Evolutionary conservation across 441 rosid species (phyloP).

Genomic region (Corymbia citriodora): DNA sequence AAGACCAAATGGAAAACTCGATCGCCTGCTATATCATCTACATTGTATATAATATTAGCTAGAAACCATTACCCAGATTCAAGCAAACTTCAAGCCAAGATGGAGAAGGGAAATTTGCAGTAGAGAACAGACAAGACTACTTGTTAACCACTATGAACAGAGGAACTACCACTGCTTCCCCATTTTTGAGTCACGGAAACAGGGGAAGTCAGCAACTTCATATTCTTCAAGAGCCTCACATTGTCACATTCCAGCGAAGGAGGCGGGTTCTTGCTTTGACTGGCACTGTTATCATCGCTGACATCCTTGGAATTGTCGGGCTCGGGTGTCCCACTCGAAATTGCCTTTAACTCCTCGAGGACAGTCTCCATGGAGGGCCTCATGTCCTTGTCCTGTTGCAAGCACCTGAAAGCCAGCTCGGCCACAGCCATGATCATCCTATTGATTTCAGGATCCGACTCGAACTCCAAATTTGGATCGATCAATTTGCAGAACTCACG

Average conservation of each 20-base stretch:
- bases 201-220: slow-evolving; percentile 38
- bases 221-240: neutral
- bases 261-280: neutral
- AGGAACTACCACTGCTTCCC: slow-evolving; percentile 36
- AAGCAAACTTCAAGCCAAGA: neutral
- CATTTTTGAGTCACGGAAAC: slow-evolving; percentile 55
- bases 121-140: neutral
- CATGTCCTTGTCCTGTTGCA: neutral
- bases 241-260: neutral
- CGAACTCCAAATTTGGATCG: neutral
- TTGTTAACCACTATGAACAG: slow-evolving; percentile 20
- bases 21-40: neutral
- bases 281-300: neutral
- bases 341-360: neutral
- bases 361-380: neutral
- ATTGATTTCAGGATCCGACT: neutral
- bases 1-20: neutral
- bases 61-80: neutral
- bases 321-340: neutral
- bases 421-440: neutral
- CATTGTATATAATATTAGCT: neutral
- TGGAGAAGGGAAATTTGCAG: neutral
- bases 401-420: neutral
- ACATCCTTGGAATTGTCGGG: neutral
- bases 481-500: neutral